Evolutionary conservation across 192 early-diverging fungal species (phyloP).

Genomic region (Rhizophlyctis rosea): DNA sequence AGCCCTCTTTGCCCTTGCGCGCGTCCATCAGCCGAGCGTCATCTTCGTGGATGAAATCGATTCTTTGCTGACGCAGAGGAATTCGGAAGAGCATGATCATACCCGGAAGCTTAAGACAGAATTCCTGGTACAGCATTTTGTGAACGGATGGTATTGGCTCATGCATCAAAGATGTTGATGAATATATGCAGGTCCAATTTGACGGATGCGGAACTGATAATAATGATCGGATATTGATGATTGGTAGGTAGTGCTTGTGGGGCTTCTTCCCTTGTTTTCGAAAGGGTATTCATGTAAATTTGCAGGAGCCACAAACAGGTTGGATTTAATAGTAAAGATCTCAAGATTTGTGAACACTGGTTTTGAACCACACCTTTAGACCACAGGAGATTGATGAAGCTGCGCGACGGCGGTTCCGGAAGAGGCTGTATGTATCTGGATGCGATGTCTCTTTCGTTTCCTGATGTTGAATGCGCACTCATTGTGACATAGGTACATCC

Average conservation of each 20-base stretch:
- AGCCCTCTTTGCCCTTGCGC: slow-evolving; percentile 86
- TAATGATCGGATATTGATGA: slow-evolving; percentile 77
- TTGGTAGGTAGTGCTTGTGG: slow-evolving; percentile 38
- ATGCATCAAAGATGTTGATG: too few relatives aligned
- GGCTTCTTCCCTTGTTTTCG: too few relatives aligned
- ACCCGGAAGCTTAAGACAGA: slow-evolving; percentile 90
- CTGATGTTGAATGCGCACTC: background rate
- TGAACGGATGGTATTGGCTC: background rate
- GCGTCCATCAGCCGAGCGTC: slow-evolving; percentile 79
- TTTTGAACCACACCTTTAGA: too few relatives aligned
- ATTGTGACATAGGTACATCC: slow-evolving; percentile 60
- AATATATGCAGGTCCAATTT: slow-evolving; percentile 45
- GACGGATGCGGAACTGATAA: slow-evolving; percentile 73
- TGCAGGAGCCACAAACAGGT: slow-evolving; percentile 63
- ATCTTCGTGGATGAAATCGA: slow-evolving; percentile 97
- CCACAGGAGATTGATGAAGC: slow-evolving; percentile 95
- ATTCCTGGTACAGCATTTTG: slow-evolving; percentile 62
- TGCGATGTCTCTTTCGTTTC: slow-evolving; percentile 3
- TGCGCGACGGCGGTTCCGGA: slow-evolving; percentile 63
- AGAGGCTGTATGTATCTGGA: slow-evolving; percentile 43
- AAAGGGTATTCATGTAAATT: too few relatives aligned
- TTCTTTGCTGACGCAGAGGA: slow-evolving; percentile 82
- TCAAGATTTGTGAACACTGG: background rate
- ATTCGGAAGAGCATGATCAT: slow-evolving; percentile 85
- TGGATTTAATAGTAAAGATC: slow-evolving; percentile 2